Base-by-base conservation (phyloP, 805 yeast genomes). In the Tetrapisispora arboricola region DNA sequence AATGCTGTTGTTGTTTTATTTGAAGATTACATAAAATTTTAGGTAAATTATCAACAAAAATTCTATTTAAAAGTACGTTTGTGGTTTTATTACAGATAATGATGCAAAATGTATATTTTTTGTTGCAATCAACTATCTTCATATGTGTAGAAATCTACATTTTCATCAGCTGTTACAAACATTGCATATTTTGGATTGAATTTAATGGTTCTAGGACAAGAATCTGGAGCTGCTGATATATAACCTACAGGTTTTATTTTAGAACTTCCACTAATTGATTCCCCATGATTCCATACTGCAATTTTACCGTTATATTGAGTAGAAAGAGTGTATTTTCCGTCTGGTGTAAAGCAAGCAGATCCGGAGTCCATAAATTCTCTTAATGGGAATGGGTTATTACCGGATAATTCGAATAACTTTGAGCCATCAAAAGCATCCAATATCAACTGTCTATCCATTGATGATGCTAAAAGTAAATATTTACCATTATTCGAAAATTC, bases 401-500 rank as follows among this genome's bases (percentile, higher is more conserved):
- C 81, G 2, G 58, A 53, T n/a, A 80, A 60, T 17, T 58, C 58
- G 21, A 73, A 64, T 44, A 71, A 51, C 5, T 69, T 54, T 10
- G 67, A 60, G 16, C 92, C 92, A 50, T 68, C 70, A 47, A 78
- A 80, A 0, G 94, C 80, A 53, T 87, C 94, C 24, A 79, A 55
- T 1, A 87, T 61, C 39, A 78, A 65, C 54, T 82, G 87, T 32
- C 63, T 60, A 4, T 76, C 71, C 22, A 71, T 71, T 5, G 78
- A 72, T 3, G 79, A 68, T 4, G 76, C 72, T 2, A 86, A 58
- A 8, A 84, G 61, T 7, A 88, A 47, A 44, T 68, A 65, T 50
- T 78, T 79, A 20, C 88, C 88, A 54, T 78, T 79, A 53, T 84
- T 84, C 11, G 94, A 77, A 57, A 87, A 84, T 58, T 85, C 94